Evolutionary conservation across 2,329 filamentous ascomycete species (phyloP), one percentile per base, ranked within the genome.

Genomic region (Colletotrichum tanaceti): DNA sequence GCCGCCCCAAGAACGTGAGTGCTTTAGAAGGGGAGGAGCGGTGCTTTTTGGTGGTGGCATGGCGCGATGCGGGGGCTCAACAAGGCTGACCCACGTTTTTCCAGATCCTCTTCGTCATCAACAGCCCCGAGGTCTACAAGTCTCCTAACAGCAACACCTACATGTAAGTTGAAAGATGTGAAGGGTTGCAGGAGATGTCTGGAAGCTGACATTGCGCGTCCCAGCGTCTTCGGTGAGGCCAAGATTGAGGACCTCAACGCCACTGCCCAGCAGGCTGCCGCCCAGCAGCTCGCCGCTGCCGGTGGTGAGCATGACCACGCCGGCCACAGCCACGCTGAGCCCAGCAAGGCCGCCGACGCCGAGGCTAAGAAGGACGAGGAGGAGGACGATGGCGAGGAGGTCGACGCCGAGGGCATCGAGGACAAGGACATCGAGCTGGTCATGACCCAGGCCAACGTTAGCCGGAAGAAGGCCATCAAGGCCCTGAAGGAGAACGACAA

Each of bases 191-290:
- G 11, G 18, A 35, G 32, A 38, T 10, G 16, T 11, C 22, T 5
- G 24, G 13, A 18, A 43, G 18, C 50, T 62, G 28, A 70, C 35
- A 28, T 61, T 47, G n/a, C 39, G 14, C 39, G 43, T 38, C 70
- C 50, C 52, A 68, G 95, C 85, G 97, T 98, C 84, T 99, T 99
- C 81, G 96, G 96, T 83, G 97, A 99, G 89, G 96, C 97, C 80
- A 99, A 99, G 93, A 98, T 99, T 74, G 96, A 99, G 90, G 97
- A 99, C 84, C 89, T 98, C 79, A 99, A 98, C 91, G 97, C 96
- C 77, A 93, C 95, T 81, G 95, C 95, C 78, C 96, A 98, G 87
- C 93, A 95, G 77, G 93, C 93, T 75, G 96, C 96, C 77, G 95
- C 95, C 76, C 93, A 97, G 85, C 94, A 98, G 86, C 93, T 99